These are phyloP conservation scores for Cercospora sojina DNA, from an alignment of 2,329 filamentous ascomycete species.

Conservation along the genomic window DNA sequence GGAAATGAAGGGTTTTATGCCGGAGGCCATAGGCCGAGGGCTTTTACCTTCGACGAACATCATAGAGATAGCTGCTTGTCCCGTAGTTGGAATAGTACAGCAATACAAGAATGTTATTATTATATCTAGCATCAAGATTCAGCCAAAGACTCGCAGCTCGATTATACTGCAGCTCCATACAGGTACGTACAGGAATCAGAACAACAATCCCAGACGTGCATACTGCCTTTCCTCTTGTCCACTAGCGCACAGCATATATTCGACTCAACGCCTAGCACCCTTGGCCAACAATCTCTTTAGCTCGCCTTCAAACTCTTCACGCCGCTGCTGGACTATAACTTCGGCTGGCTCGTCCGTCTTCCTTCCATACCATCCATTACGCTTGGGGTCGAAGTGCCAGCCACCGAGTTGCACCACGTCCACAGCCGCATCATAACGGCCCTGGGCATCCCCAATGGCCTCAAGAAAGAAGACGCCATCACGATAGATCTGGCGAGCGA, in stretches of 20 bases:
- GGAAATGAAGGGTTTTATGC: too few relatives aligned
- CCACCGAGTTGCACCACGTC: conserved; percentile 28
- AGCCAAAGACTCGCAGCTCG: neutral
- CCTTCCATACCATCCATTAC: neutral
- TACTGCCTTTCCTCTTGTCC: neutral
- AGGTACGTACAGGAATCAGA: neutral
- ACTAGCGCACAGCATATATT: neutral
- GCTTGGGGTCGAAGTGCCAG: conserved; percentile 22
- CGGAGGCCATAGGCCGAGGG: too few relatives aligned
- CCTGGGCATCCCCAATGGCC: conserved; percentile 29
- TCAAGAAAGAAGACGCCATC: conserved; percentile 33
- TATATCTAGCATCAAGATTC: neutral
- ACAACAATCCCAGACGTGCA: neutral
- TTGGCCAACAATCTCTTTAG: neutral
- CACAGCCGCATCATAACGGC: conserved; percentile 28
- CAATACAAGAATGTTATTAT: too few relatives aligned
- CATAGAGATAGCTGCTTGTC: too few relatives aligned
- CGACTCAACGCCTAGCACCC: neutral
- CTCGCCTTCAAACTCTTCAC: conserved; percentile 13
- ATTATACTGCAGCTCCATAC: neutral
- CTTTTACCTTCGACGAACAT: too few relatives aligned
- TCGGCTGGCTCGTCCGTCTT: neutral
- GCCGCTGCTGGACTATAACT: conserved; percentile 14
- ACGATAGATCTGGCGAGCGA: conserved; percentile 30
- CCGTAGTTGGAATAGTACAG: too few relatives aligned